phyloP scores from a whole-genome alignment of 495 filamentous ascomycete species.

The Xylaria flabelliformis region DNA sequence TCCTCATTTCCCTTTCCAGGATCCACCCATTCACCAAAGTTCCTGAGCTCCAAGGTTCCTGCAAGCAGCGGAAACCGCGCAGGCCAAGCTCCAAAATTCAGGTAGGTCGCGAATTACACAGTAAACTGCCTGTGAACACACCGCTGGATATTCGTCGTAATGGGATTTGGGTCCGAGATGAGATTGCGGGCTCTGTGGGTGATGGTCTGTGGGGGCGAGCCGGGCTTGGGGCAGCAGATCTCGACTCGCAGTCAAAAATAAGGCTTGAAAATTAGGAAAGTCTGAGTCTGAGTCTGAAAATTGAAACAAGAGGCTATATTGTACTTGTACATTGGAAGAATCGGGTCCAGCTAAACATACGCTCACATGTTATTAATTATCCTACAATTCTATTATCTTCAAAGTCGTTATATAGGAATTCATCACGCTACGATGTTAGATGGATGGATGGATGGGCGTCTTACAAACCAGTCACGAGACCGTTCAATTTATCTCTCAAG shows the following conservation, averaged over 20 bases:
- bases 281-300: not conserved
- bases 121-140: not conserved
- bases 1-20: not conserved
- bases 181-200: not conserved
- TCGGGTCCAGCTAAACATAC: not conserved
- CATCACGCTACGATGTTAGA: not conserved
- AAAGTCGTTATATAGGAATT: not conserved
- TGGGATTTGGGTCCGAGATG: not conserved
- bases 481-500: constrained; percentile 15
- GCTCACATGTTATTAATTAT: not conserved
- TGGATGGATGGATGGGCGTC: not conserved
- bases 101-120: not conserved
- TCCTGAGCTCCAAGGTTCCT: not conserved
- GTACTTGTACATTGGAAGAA: not conserved
- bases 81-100: not conserved
- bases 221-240: not conserved
- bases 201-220: not conserved
- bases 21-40: constrained; percentile 1
- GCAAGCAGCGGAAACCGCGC: constrained; percentile 1
- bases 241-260: not conserved
- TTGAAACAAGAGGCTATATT: not conserved
- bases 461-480: constrained; percentile 12
- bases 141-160: not conserved
- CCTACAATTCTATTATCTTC: not conserved
- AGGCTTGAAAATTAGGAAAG: not conserved